Base-by-base conservation (phyloP, 2,329 filamentous ascomycete species). In the Paradendryphiella salina region DNA sequence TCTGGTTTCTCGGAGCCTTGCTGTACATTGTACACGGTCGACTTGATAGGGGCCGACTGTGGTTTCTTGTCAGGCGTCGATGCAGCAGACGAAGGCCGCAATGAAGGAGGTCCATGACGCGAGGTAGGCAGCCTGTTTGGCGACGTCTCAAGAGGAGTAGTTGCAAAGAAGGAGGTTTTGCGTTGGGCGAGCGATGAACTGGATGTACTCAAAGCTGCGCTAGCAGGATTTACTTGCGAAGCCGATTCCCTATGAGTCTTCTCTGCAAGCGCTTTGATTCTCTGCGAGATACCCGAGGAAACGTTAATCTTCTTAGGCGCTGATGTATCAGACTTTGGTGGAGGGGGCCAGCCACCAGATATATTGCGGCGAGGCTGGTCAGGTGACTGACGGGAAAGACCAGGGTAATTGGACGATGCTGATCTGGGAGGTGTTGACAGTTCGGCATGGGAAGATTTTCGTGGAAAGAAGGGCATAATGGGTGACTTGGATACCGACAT, bases 231-330 rank as follows among this genome's bases (percentile, higher is more conserved):
- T 46, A 63, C 48, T 40, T 59, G 57, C 40, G 61, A 57, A 41
- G 60, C 46, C 15, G 66, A 70, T 66, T 67, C 80, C 74, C 52
- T 86, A 81, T 59, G 78, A 3, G 79, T 80, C 47, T 94, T 81
- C 72, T 90, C 92, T 69, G 96, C 89, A 45, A 99, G 79, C 5
- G 92, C 91, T 73, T 96, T 95, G 71, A 97, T 97, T 34, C 94
- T 87, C 71, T 93, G 90, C 3, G 93, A 95, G 54, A 99, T 96
- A 61, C 90, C 91, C 7, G 89, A 91, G 6, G 90, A 92, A 18
- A 97, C 83, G 64, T 89, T 94, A 59, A 86, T 81, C 70, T 92
- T 95, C 70, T 89, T 90, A 3, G 83, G 78, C 11, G 59, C 54
- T 14, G 61, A 60, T 3, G 62, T 60, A 17, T 72, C 69, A 3